Percentiles rank a stretch among this genome's conserved stretches.
These are phyloP conservation scores for Staphylotrichum tortipilum DNA, from an alignment of 495 filamentous ascomycete species.

Conservation along the genomic window DNA sequence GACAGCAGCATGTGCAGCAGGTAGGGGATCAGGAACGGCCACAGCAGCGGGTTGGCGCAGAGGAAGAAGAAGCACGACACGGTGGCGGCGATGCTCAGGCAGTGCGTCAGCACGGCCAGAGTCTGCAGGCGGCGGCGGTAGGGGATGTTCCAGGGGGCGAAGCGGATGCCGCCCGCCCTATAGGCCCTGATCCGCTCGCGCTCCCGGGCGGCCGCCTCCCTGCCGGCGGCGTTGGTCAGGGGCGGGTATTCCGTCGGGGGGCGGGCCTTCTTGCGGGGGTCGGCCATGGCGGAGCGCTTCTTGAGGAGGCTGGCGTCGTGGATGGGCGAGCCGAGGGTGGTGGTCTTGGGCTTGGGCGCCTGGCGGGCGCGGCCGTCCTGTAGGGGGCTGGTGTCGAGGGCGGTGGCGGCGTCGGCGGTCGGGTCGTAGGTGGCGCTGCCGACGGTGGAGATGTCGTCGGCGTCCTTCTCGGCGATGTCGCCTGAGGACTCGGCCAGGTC, in stretches of 20 bases:
- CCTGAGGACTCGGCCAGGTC: constrained; percentile 11
- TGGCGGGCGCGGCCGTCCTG: no score
- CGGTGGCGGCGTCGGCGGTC: no score
- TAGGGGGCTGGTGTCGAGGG: no score
- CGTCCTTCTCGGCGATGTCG: constrained; percentile 12
- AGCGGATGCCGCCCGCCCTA: constrained; percentile 48
- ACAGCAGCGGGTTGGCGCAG: constrained; percentile 80
- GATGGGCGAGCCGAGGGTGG: no score
- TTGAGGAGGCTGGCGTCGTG: not conserved
- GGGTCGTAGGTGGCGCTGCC: no score
- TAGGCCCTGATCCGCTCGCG: constrained; percentile 13
- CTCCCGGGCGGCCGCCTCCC: constrained; percentile 9
- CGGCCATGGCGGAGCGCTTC: not conserved
- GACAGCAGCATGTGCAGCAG: constrained; percentile 77
- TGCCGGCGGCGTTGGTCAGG: constrained; percentile 2
- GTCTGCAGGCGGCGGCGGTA: constrained; percentile 82
- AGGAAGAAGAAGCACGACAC: constrained; percentile 84
- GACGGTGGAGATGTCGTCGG: constrained; percentile 7
- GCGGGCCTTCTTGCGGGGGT: no score
- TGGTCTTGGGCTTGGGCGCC: no score
- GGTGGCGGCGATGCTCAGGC: constrained; percentile 64
- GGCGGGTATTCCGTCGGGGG: constrained; percentile 11
- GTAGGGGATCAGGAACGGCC: constrained; percentile 89
- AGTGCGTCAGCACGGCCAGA: constrained; percentile 75
- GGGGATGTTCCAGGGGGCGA: constrained; percentile 82